These are phyloP conservation scores for Yarrowia alimentaria DNA, from an alignment of 805 yeast species.

Conservation along the genomic window DNA sequence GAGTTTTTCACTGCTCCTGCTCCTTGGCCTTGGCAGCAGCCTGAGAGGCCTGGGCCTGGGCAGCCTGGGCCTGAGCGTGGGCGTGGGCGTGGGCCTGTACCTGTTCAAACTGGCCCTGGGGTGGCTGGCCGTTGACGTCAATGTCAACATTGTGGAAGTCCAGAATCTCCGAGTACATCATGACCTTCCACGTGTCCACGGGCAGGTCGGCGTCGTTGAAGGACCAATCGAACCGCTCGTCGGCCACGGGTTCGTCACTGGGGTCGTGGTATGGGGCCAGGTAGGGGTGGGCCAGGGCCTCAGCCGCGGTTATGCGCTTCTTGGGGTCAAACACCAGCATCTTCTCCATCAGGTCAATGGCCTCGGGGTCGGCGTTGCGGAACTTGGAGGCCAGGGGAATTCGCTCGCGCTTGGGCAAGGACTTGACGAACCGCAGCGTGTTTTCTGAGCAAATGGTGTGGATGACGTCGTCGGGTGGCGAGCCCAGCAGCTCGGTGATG, in stretches of 20 bases:
- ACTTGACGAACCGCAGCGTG: constrained; percentile 88
- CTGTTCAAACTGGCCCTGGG: constrained; percentile 27
- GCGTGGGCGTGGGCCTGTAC: constrained; percentile 27
- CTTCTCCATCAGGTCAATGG: constrained; percentile 80
- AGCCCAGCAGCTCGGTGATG: constrained; percentile 91
- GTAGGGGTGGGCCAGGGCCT: constrained; percentile 86
- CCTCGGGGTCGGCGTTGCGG: constrained; percentile 60
- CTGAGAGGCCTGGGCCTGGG: constrained; percentile 25
- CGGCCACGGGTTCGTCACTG: constrained; percentile 93
- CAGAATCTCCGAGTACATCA: constrained; percentile 97
- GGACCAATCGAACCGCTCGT: constrained; percentile 93
- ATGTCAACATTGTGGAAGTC: constrained; percentile 87
- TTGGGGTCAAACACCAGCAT: constrained; percentile 96
- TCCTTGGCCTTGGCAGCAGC: constrained; percentile 22
- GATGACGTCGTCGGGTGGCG: constrained; percentile 94
- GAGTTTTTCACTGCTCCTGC: constrained; percentile 16
- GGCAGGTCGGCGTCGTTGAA: constrained; percentile 97
- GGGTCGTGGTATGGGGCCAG: constrained; percentile 96
- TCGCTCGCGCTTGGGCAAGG: constrained; percentile 91
- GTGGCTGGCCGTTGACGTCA: constrained; percentile 25
- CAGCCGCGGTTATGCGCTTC: constrained; percentile 88
- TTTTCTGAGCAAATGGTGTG: constrained; percentile 95
- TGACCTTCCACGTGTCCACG: constrained; percentile 96
- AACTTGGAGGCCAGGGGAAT: constrained; percentile 81
- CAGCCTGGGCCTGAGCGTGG: constrained; percentile 20